Percentiles rank a stretch among this genome's conserved stretches.
phyloP scores from a whole-genome alignment of 257 asterid genomes.

The Catharanthus roseus region DNA sequence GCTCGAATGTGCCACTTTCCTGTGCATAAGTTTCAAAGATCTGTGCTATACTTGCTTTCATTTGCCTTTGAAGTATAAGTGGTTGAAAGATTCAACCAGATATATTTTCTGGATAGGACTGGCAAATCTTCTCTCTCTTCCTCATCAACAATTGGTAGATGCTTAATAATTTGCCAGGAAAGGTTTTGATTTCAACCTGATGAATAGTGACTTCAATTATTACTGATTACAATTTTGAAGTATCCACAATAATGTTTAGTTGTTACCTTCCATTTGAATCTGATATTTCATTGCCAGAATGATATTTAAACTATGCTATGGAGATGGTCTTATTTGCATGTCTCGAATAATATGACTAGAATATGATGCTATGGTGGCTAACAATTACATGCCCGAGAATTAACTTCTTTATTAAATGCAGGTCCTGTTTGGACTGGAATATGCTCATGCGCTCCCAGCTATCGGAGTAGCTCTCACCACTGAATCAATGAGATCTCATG shows the following conservation, averaged over 20 bases:
- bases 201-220: background rate
- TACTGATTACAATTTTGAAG: background rate
- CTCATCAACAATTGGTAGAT: background rate
- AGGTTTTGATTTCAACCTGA: background rate
- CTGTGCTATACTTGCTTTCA: background rate
- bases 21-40: background rate
- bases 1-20: background rate
- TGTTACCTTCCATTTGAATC: background rate
- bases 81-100: background rate
- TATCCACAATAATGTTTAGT: background rate
- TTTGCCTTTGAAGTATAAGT: background rate
- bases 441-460: constrained; percentile 66
- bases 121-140: background rate
- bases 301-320: background rate
- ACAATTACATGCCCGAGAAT: constrained; percentile 10
- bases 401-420: constrained; percentile 29
- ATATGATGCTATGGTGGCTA: constrained; percentile 4
- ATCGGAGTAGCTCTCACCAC: constrained; percentile 34
- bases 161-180: background rate
- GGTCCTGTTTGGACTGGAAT: constrained; percentile 93
- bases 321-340: background rate
- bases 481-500: constrained; percentile 21
- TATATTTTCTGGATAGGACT: background rate
- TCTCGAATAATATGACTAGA: background rate
- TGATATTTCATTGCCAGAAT: background rate